Conservation (phyloP, 345 rosid species). For the Pugionium cornutum region DNA sequence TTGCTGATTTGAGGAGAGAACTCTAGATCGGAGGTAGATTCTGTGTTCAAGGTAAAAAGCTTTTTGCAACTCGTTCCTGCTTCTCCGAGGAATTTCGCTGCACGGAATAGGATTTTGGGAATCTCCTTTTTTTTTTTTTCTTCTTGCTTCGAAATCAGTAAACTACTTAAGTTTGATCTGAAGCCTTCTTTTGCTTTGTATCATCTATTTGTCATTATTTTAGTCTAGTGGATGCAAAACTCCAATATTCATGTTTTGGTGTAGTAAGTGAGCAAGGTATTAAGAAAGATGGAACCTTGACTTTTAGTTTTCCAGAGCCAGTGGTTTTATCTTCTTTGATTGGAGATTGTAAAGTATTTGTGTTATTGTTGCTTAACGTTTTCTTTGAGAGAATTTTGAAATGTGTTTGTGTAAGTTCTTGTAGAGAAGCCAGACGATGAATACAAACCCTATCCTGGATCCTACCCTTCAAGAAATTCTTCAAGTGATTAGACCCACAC, state of each 20-base stretch:
- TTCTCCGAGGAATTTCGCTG: not conserved
- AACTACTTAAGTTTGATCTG: slow-evolving; percentile 7
- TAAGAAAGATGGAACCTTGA: not conserved
- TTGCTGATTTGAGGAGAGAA: too few species aligned
- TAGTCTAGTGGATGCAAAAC: too few species aligned
- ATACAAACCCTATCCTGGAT: slow-evolving; percentile 45
- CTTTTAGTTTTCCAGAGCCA: not conserved
- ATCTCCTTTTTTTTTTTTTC: not conserved
- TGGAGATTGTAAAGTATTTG: not conserved
- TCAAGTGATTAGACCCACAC: slow-evolving; percentile 53
- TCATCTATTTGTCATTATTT: too few species aligned
- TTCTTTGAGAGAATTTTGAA: not conserved
- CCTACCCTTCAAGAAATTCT: slow-evolving; percentile 60
- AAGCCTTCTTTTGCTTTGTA: not conserved
- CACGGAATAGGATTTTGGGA: not conserved
- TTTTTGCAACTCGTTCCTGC: not conserved
- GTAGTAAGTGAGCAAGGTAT: not conserved
- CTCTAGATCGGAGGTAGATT: slow-evolving; percentile 17
- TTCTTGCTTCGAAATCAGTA: not conserved
- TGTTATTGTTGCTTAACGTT: not conserved
- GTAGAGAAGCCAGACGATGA: slow-evolving; percentile 46
- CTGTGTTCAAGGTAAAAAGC: slow-evolving; percentile 5
- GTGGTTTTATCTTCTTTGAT: not conserved
- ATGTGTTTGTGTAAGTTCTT: slow-evolving; percentile 22
- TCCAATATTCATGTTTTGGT: not conserved